These are phyloP conservation scores for Gnomoniopsis smithogilvyi DNA, from an alignment of 2,329 filamentous ascomycete genomes.

Conservation along the genomic window DNA sequence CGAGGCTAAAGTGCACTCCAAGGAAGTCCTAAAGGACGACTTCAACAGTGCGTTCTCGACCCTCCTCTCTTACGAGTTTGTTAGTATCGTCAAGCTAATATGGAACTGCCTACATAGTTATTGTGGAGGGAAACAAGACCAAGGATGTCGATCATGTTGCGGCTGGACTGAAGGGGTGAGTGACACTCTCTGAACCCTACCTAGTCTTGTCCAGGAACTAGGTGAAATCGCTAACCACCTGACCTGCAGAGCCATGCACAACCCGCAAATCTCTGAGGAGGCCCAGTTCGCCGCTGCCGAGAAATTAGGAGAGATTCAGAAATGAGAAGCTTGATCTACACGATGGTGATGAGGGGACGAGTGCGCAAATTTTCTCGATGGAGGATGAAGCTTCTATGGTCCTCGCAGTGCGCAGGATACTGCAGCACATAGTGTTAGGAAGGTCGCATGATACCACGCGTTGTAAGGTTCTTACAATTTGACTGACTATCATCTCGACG, in stretches of 20 bases:
- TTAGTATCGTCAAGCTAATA: not conserved
- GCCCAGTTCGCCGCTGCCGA: constrained; percentile 38
- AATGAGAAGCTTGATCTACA: constrained; percentile 1
- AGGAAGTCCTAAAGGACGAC: constrained; percentile 48
- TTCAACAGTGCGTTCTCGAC: constrained; percentile 34
- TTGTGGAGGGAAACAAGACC: constrained; percentile 30
- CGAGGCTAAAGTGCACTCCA: constrained; percentile 54
- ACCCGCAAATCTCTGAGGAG: constrained; percentile 54
- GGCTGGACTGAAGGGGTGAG: constrained; percentile 49
- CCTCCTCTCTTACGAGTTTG: constrained; percentile 29
- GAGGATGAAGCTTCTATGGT: too few species aligned
- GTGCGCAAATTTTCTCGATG: too few species aligned
- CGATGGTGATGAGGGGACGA: not conserved
- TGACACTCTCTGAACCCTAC: constrained; percentile 18
- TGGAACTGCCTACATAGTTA: constrained; percentile 23
- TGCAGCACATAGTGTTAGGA: not conserved
- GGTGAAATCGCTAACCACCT: constrained; percentile 20
- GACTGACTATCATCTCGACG: not conserved
- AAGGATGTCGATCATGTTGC: constrained; percentile 55
- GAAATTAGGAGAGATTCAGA: constrained; percentile 12
- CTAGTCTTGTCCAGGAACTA: not conserved
- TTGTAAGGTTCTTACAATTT: not conserved
- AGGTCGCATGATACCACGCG: not conserved
- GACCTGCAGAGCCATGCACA: constrained; percentile 43
- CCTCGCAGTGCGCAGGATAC: too few species aligned